Base-by-base conservation (phyloP, 495 filamentous ascomycete species). In the Penicillium herquei region DNA sequence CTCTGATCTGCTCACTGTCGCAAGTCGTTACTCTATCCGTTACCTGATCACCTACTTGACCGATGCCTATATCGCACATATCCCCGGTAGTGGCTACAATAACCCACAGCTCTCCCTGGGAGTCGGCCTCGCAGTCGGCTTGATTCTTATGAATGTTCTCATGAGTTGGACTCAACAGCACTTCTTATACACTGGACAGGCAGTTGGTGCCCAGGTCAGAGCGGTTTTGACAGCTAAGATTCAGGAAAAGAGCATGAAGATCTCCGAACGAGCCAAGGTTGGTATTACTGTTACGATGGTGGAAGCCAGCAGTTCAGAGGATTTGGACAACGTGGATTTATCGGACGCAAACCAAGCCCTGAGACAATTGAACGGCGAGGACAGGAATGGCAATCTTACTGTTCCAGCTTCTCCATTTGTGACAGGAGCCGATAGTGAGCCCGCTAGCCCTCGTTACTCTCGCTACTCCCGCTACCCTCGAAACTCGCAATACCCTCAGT, bases 211-310 rank as follows among this genome's bases (percentile, higher is more conserved):
- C 11, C 43, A 46, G 13, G 26, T 46, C 43, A 31, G 43, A 12
- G 43, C 43, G 8, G 43, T 46, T 7, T 14, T 46, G 43, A 46
- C 26, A 2, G 30, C 21, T 3, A 46, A 46, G 11, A 46, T 46
- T 7, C 43, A 46, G 14, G 43, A 46, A 26, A 46, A 46, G 43
- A 46, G 43, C 11, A n/a, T 46, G 43, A 46, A 13, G 26, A 46
- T 46, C 9, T 46, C 43, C 12, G 43, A 46, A n/a, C 43, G 43
- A 46, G 43, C 43, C 7, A 46, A 26, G 7, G 43, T 26, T 32
- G 43, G 43, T 32, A 26, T 37, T 7, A 37, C 34, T 37, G 34
- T 37, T 13, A 37, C 34, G 7, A 37, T 2, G 2, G 9, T 37
- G 12, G 34, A 13, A 37, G 34, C 34, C 12, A 13, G 34, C 8